Evolutionary conservation across 1,139 yeast genomes (phyloP), one percentile per base, ranked within the genome.

Genomic region (Kluyveromyces sp.): DNA sequence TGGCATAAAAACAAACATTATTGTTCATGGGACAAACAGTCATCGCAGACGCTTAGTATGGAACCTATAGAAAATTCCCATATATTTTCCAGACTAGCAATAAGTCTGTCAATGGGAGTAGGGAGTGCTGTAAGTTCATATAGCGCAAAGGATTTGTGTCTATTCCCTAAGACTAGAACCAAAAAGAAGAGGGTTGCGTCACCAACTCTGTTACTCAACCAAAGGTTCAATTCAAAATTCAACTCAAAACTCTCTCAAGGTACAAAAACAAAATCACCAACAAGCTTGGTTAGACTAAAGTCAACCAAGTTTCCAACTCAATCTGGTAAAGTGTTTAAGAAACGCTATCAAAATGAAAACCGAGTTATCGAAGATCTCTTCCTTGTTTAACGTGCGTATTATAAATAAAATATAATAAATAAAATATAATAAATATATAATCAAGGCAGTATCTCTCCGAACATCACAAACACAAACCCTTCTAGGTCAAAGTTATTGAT

Each of bases 391-490:
- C n/a, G n/a, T n/a, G n/a, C n/a, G n/a, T n/a, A n/a, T n/a, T n/a
- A n/a, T n/a, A n/a, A n/a, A n/a, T n/a, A n/a, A n/a, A n/a, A 35
- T 35, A 35, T 35, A 35, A 35, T 35, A 35, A 35, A 35, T 35
- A 35, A 35, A 35, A 35, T 35, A 25, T 35, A 25, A 35, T 33
- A 33, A 33, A 33, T 33, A 35, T 35, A 35, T 35, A 35, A 33
- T 35, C 37, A 35, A 21, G 26, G 37, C 37, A 35, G 37, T 35
- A 35, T 35, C 37, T 35, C 37, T 35, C 37, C 37, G 37, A 35
- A 35, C 37, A 35, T 35, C 37, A 35, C 37, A 35, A 35, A 35
- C 37, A 35, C 37, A 35, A 35, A 35, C 37, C 37, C 37, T 35
- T 35, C 37, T 35, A 35, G 37, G 37, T 35, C 37, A 35, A 35